Evolutionary conservation across 108 stramenopile species (phyloP).

Genomic region (Mediolabrus comicus): DNA sequence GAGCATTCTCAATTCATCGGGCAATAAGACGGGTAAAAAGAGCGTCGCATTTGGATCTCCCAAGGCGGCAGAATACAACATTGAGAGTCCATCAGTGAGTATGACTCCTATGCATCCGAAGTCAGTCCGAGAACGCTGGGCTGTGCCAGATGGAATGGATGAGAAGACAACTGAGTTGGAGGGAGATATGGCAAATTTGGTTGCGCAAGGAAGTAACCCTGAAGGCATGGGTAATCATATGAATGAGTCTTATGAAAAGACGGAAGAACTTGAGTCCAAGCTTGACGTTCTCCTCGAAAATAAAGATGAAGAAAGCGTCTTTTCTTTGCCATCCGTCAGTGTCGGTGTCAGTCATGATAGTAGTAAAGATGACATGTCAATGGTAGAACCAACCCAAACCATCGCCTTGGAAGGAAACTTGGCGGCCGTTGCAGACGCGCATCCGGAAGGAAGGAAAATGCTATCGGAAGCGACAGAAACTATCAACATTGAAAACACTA

Average conservation of each 20-base stretch:
- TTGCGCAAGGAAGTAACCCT: conserved; percentile 31
- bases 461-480: conserved; percentile 28
- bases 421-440: not conserved
- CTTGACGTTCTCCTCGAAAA: conserved; percentile 52
- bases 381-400: conserved; percentile 48
- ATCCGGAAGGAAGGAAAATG: not conserved
- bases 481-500: conserved; percentile 27
- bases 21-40: conserved; percentile 20
- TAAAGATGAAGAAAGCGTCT: conserved; percentile 33
- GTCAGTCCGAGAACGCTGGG: conserved; percentile 47
- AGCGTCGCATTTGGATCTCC: conserved; percentile 83
- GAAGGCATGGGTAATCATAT: conserved; percentile 38
- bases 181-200: conserved; percentile 25
- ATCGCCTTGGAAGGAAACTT: conserved; percentile 19
- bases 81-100: conserved; percentile 73
- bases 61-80: conserved; percentile 71
- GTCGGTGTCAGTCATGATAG: not conserved
- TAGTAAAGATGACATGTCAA: conserved; percentile 27
- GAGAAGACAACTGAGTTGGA: conserved; percentile 40
- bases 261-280: conserved; percentile 60
- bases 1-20: conserved; percentile 51
- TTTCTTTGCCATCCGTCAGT: conserved; percentile 37
- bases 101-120: conserved; percentile 77
- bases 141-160: conserved; percentile 35
- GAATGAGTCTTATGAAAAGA: conserved; percentile 26